These are phyloP conservation scores for Dipteronia sinensis DNA, from an alignment of 345 rosid species.

Conservation along the genomic window DNA sequence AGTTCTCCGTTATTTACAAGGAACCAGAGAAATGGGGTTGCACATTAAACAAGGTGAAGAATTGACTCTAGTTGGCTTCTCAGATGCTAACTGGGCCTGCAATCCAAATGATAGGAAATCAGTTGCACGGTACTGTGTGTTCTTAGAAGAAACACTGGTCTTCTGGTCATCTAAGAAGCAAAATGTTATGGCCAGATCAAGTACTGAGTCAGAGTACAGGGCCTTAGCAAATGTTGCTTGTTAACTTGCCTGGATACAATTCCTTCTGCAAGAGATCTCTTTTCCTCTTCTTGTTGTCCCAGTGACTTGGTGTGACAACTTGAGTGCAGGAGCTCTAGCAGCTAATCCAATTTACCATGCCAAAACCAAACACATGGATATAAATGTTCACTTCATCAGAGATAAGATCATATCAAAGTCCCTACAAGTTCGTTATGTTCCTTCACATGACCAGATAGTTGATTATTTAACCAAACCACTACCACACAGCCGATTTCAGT, in stretches of 20 bases:
- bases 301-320: neutral
- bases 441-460: too few relatives aligned
- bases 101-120: neutral
- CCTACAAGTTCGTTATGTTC: too few relatives aligned
- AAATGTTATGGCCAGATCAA: neutral
- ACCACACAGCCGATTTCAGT: too few relatives aligned
- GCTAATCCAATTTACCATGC: neutral
- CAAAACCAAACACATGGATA: neutral
- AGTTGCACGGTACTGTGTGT: neutral
- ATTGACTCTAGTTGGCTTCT: neutral
- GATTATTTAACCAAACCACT: too few relatives aligned
- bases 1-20: neutral
- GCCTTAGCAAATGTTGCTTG: neutral
- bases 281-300: neutral
- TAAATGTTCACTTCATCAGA: neutral
- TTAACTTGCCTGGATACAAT: neutral
- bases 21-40: neutral
- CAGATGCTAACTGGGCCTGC: neutral
- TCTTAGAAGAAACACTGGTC: neutral
- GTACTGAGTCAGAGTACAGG: neutral
- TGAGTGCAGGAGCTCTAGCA: neutral
- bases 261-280: too few relatives aligned
- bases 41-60: too few relatives aligned
- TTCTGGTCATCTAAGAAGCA: neutral
- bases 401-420: too few relatives aligned